phyloP scores from a whole-genome alignment of 2,329 filamentous ascomycete species.

The Xylaria sp. region DNA sequence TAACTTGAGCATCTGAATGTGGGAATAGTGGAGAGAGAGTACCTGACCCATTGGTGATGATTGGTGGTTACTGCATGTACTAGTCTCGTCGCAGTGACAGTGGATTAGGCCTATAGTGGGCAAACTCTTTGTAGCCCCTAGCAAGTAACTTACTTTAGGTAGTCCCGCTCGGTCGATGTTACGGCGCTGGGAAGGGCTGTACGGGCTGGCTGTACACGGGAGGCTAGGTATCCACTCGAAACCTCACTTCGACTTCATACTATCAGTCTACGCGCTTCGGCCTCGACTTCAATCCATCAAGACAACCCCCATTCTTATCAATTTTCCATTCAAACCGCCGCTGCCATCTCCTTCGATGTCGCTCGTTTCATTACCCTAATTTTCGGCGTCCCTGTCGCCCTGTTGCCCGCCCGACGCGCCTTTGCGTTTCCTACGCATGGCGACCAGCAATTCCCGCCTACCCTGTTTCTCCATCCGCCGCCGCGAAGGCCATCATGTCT shows the following conservation, averaged over 20 bases:
- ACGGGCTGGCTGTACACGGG: conserved; percentile 9
- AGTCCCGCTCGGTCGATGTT: conserved; percentile 3
- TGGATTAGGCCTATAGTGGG: neutral
- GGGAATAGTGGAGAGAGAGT: neutral
- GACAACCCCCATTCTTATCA: conserved; percentile 50
- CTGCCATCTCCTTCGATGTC: conserved; percentile 59
- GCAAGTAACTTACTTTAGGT: neutral
- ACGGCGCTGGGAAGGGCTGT: conserved; percentile 8
- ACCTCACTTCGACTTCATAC: conserved; percentile 57
- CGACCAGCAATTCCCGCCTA: conserved; percentile 60
- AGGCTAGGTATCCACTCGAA: conserved; percentile 31
- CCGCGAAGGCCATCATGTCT: conserved; percentile 63
- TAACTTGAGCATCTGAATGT: neutral
- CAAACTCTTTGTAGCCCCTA: neutral
- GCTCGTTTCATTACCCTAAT: conserved; percentile 56
- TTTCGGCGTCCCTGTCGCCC: conserved; percentile 54
- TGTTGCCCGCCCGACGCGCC: conserved; percentile 58
- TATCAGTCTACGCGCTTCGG: conserved; percentile 58
- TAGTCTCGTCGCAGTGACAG: neutral
- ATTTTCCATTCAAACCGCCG: conserved; percentile 46
- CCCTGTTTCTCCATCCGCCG: conserved; percentile 55
- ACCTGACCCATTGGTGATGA: neutral
- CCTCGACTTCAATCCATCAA: conserved; percentile 58
- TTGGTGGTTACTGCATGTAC: conserved; percentile 9
- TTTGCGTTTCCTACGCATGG: conserved; percentile 59